These are phyloP conservation scores for Pseudocercospora musae DNA, from an alignment of 2,329 filamentous ascomycete genomes.

Conservation along the genomic window DNA sequence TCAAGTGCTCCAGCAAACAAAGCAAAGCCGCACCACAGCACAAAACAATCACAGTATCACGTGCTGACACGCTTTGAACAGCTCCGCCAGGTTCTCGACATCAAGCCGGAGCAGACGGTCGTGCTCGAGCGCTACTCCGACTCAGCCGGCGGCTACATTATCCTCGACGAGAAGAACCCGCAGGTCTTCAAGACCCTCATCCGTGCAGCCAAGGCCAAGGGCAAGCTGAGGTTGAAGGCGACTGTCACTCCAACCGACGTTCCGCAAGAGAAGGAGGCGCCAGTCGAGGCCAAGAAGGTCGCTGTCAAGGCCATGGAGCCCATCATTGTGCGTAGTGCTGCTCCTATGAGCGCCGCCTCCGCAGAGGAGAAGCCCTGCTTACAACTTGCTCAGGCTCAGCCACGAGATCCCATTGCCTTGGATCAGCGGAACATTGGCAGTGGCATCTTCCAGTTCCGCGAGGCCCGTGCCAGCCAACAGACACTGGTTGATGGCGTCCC, in stretches of 20 bases:
- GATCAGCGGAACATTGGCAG: slow-evolving; percentile 34
- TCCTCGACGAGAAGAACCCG: slow-evolving; percentile 71
- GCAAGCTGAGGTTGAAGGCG: slow-evolving; percentile 80
- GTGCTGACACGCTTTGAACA: slow-evolving; percentile 39
- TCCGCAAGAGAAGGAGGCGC: slow-evolving; percentile 18
- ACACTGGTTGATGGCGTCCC: slow-evolving; percentile 34
- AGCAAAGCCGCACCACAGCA: background rate
- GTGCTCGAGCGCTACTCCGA: slow-evolving; percentile 93
- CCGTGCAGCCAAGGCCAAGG: slow-evolving; percentile 94
- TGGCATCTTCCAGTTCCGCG: slow-evolving; percentile 40
- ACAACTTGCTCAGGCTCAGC: slow-evolving; percentile 18
- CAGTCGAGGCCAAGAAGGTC: slow-evolving; percentile 17
- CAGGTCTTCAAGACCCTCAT: slow-evolving; percentile 95
- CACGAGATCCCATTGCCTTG: slow-evolving; percentile 28
- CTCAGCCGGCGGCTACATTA: slow-evolving; percentile 76
- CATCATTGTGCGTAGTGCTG: slow-evolving; percentile 13
- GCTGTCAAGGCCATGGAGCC: slow-evolving; percentile 21
- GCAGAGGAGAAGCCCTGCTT: slow-evolving; percentile 11
- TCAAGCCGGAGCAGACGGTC: slow-evolving; percentile 60
- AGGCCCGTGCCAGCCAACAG: slow-evolving; percentile 33
- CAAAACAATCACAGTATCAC: slow-evolving; percentile 3
- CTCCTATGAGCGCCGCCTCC: background rate
- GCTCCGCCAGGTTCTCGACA: slow-evolving; percentile 67
- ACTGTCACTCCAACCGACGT: slow-evolving; percentile 30
- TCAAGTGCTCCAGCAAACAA: background rate